phyloP scores from a whole-genome alignment of 805 yeast genomes.

The Yarrowia sp. region DNA sequence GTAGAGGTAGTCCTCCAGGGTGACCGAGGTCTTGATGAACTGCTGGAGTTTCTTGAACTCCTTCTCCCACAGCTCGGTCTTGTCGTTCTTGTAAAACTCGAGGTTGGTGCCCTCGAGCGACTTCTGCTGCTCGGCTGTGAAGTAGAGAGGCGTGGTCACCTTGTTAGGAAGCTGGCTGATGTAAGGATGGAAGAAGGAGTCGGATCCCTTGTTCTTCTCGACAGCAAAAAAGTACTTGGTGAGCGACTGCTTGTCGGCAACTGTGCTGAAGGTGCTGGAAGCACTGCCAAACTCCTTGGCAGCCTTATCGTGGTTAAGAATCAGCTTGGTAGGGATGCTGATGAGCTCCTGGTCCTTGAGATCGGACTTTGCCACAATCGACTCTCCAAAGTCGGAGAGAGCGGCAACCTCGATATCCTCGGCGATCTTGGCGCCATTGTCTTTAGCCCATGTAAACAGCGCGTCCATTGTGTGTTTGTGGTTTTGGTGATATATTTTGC shows the following conservation, averaged over 20 bases:
- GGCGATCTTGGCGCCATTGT: constrained; percentile 25
- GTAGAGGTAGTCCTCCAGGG: constrained; percentile 58
- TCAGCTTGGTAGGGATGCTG: constrained; percentile 28
- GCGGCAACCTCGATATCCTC: constrained; percentile 16
- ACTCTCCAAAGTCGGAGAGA: constrained; percentile 28
- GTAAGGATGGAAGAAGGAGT: constrained; percentile 44
- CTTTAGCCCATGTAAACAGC: constrained; percentile 27
- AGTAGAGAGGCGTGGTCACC: constrained; percentile 63
- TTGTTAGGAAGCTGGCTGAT: constrained; percentile 49
- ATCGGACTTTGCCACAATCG: constrained; percentile 27
- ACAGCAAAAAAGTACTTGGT: constrained; percentile 20
- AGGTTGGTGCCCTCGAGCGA: constrained; percentile 68
- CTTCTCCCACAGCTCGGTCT: constrained; percentile 47
- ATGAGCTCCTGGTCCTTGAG: constrained; percentile 27
- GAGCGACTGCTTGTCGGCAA: constrained; percentile 11
- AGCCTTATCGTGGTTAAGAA: constrained; percentile 31
- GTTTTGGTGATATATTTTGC: background rate
- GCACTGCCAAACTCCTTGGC: constrained; percentile 27
- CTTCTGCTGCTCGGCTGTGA: constrained; percentile 46
- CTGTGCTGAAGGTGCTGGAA: background rate
- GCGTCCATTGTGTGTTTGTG: constrained; percentile 10
- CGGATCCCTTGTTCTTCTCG: constrained; percentile 21
- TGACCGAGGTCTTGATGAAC: background rate
- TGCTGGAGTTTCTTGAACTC: constrained; percentile 48
- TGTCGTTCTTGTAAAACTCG: constrained; percentile 51